Evolutionary conservation across 192 early-diverging fungal genomes (phyloP).

Genomic region (Globomyces pollinis-pini): DNA sequence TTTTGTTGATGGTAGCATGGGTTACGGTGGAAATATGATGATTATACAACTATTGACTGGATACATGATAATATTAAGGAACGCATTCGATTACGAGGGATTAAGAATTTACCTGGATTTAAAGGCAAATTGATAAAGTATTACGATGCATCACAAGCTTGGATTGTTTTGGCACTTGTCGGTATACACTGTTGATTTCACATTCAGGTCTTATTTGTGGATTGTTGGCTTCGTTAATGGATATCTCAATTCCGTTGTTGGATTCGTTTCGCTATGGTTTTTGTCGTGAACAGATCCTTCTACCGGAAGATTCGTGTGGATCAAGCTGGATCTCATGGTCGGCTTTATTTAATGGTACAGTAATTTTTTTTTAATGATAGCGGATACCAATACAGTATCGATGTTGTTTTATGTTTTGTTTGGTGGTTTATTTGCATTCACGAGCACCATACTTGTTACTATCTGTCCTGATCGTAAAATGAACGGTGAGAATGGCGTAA

Average conservation of each 20-base stretch:
- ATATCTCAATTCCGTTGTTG: slow-evolving; percentile 9
- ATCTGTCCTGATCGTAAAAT: neutral
- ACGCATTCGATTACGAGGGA: slow-evolving; percentile 46
- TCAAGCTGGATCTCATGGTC: neutral
- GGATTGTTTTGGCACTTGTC: slow-evolving; percentile 17
- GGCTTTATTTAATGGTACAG: neutral
- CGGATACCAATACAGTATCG: no score
- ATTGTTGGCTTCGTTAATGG: slow-evolving; percentile 10
- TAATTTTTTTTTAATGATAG: no score
- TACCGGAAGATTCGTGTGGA: slow-evolving; percentile 1
- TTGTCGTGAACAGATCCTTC: slow-evolving; percentile 9
- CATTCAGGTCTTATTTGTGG: slow-evolving; percentile 11
- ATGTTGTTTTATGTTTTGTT: neutral
- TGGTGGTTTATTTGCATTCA: neutral
- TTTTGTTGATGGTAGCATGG: no score
- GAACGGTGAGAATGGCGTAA: no score
- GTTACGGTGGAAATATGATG: slow-evolving; percentile 11
- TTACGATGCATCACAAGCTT: slow-evolving; percentile 27
- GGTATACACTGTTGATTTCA: neutral
- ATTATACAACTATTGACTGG: slow-evolving; percentile 67
- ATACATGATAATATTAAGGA: slow-evolving; percentile 84
- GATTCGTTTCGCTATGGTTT: slow-evolving; percentile 10
- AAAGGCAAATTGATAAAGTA: neutral
- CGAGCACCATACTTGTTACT: neutral
- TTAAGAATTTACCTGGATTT: slow-evolving; percentile 14